Percentiles rank a stretch among this genome's conserved stretches.
phyloP scores from a whole-genome alignment of 768 basidiomycete species.

The Vararia minispora region DNA sequence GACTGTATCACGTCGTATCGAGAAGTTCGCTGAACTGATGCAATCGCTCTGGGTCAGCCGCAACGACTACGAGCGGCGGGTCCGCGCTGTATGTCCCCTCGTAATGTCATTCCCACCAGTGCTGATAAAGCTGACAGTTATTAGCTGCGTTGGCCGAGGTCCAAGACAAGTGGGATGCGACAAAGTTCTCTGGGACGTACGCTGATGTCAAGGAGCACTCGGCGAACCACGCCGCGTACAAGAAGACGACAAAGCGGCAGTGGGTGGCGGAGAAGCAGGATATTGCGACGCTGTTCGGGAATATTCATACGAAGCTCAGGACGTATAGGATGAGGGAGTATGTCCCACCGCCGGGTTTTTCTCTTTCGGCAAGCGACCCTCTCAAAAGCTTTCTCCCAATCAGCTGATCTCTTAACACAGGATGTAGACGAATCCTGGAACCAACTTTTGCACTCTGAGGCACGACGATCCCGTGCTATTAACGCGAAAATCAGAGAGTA shows the following conservation, averaged over 20 bases:
- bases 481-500: slow-evolving; percentile 86
- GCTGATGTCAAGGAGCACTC: slow-evolving; percentile 71
- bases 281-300: slow-evolving; percentile 76
- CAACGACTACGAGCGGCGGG: slow-evolving; percentile 90
- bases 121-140: slow-evolving; percentile 30
- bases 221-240: slow-evolving; percentile 64
- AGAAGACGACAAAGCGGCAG: slow-evolving; percentile 70
- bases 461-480: slow-evolving; percentile 64
- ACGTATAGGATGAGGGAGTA: slow-evolving; percentile 86
- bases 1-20: slow-evolving; percentile 85
- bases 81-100: slow-evolving; percentile 42
- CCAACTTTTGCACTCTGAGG: slow-evolving; percentile 60
- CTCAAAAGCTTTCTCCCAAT: slow-evolving; percentile 1
- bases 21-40: slow-evolving; percentile 94
- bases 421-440: slow-evolving; percentile 79
- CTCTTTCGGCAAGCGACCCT: slow-evolving; percentile 46
- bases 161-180: slow-evolving; percentile 58
- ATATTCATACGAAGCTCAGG: slow-evolving; percentile 86
- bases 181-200: slow-evolving; percentile 64
- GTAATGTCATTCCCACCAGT: no score
- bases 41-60: slow-evolving; percentile 79
- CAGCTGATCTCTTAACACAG: slow-evolving; percentile 15
- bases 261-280: slow-evolving; percentile 92
- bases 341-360: slow-evolving; percentile 61
- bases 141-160: slow-evolving; percentile 56